phyloP scores from a whole-genome alignment of 1,139 yeast genomes.

The Kodamaea ohmeri region DNA sequence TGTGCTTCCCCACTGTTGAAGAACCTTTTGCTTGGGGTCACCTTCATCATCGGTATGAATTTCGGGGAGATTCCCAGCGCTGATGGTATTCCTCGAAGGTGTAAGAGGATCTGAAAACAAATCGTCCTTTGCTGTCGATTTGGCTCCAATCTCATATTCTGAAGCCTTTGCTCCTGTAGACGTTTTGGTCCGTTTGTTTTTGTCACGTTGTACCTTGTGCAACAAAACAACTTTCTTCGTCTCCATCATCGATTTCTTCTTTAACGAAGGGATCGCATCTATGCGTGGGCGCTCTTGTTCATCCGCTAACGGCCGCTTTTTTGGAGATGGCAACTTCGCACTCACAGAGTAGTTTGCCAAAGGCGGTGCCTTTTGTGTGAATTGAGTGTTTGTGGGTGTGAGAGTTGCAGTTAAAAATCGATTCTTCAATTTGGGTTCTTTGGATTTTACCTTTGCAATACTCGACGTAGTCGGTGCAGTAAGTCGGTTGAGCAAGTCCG shows the following conservation, averaged over 20 bases:
- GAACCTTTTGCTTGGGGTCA: constrained; percentile 35
- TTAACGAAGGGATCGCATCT: constrained; percentile 25
- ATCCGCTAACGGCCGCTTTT: constrained; percentile 14
- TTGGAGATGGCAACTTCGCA: constrained; percentile 15
- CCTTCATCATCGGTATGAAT: constrained; percentile 55
- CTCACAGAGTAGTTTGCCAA: constrained; percentile 9
- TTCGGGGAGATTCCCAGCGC: constrained; percentile 39
- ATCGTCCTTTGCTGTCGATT: constrained; percentile 5
- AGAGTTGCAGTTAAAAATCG: constrained; percentile 38
- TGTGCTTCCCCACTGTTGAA: constrained; percentile 73
- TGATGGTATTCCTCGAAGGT: constrained; percentile 8
- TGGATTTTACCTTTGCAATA: constrained; percentile 22
- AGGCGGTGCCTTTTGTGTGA: constrained; percentile 15
- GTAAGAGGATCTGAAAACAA: constrained; percentile 9
- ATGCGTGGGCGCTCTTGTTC: constrained; percentile 16
- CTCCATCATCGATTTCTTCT: constrained; percentile 33
- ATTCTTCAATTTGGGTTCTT: constrained; percentile 22
- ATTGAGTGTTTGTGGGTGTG: constrained; percentile 25
- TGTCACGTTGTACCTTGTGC: constrained; percentile 1
- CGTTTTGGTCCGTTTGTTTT: not conserved
- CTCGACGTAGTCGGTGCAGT: constrained; percentile 32
- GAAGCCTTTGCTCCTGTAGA: not conserved
- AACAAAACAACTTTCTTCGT: constrained; percentile 34
- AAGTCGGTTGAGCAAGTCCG: constrained; percentile 21
- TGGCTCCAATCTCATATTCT: not conserved